Base-by-base conservation (phyloP, 306 rosid species). In the Rosa persica region DNA sequence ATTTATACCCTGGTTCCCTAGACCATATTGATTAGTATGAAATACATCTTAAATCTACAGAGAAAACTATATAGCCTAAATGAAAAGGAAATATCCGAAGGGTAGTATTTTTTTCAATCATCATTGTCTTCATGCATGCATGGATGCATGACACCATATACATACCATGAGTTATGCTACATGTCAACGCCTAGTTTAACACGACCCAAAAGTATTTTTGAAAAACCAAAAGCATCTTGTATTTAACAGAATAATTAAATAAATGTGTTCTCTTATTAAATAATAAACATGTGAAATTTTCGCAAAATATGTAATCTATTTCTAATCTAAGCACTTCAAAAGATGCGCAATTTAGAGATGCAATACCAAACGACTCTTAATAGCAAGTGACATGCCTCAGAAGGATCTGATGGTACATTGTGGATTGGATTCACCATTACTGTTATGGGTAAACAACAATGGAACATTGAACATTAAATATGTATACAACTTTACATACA, bases 401-500 rank as follows among this genome's bases (percentile, higher is more conserved):
- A 64, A 34, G 3, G 1, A 30, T 65, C 70, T 65, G 44, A 38
- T 38, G 25, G 70, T 36, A 38, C 23, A 65, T 38, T 38, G 12
- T 38, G 25, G 23, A 36, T 17, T 66, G 27, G 49, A 39, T 39
- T 20, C 71, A 67, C 71, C 27, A 67, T 67, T 20, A 40, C 30
- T 20, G 20, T 17, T 40, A 17, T 66, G 46, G 58, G 57, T 52
- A 36, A 79, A 36, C 15, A 25, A 69, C 42, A 60, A 25, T 15
- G 51, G 7, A 52, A 72, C 49, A 12, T 61, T 43, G 46, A 43
- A 43, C 46, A 8, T 43, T 43, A 43, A 39, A 48, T 23, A 69
- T 44, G 72, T 66, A 16, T 67, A 83, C 51, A 79, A 78, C 79
- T 62, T 12, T 66, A 34, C 47, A 36, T 38, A 38, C 73, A 80